Conservation (phyloP, 208 protist genomes). For the Trypanosoma rangeli region DNA sequence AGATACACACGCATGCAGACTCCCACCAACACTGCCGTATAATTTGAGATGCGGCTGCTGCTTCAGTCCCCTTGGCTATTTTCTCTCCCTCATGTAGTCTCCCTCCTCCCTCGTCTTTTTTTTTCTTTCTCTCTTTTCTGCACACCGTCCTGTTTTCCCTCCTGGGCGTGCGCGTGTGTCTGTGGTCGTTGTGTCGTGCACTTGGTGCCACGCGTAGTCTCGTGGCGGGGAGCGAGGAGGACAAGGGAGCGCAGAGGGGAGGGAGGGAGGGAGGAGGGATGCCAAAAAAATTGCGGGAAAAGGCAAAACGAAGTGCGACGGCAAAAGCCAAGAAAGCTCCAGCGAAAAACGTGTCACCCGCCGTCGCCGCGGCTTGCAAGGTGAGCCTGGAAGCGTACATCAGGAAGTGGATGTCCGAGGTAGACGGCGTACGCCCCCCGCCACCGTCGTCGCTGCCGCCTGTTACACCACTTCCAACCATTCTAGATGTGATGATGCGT, state of each 20-base stretch:
- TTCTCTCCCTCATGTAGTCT: neutral
- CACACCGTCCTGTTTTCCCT: too few relatives aligned
- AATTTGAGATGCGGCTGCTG: too few relatives aligned
- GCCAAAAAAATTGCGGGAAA: constrained; percentile 1
- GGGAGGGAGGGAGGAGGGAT: neutral
- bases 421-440: neutral
- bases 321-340: neutral
- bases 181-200: neutral
- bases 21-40: neutral
- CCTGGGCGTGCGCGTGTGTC: too few relatives aligned
- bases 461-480: constrained; percentile 20
- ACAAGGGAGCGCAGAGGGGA: neutral
- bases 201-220: constrained; percentile 4
- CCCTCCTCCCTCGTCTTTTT: neutral
- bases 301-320: neutral
- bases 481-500: constrained; percentile 31
- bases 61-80: constrained; percentile 9
- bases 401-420: constrained; percentile 21
- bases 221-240: neutral
- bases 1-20: neutral
- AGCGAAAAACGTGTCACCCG: neutral
- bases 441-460: constrained; percentile 13
- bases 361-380: neutral
- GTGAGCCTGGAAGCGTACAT: constrained; percentile 17
- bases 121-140: constrained; percentile 19